Evolutionary conservation across 371 early-diverging fungal species (phyloP), one percentile per base, ranked within the genome.

Genomic region (Chytridium lagenaria): DNA sequence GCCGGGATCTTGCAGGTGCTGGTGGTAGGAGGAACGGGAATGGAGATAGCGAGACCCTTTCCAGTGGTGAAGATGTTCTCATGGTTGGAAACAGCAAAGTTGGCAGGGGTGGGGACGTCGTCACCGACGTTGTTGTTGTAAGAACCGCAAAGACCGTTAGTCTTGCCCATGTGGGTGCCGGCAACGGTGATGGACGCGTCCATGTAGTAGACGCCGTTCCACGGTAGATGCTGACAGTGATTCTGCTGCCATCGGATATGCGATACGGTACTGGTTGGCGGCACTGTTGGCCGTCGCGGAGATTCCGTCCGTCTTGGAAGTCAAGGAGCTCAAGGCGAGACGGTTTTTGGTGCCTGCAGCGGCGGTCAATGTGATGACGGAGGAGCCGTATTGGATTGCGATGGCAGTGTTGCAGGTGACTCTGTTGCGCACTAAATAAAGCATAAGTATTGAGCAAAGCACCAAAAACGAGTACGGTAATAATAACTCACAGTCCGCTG

Each of bases 401-500:
- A 55, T 23, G 10, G 10, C 16, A n/a, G 57, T 30, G 30, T 26
- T 55, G 57, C 57, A 55, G 0, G 71, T 39, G 15, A 64, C 51
- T 31, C 33, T 7, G 2, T 2, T 12, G 39, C 26, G 3, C 63
- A 30, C 57, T 57, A 23, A n/a, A n/a, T n/a, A n/a, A n/a, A n/a
- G n/a, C n/a, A n/a, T n/a, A n/a, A n/a, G 23, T 2, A 23, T n/a
- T n/a, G n/a, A 15, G 51, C 39, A 34, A 50, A 71, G 2, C 19
- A 19, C 7, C 7, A 19, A 44, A 12, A 7, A n/a, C 7, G 7
- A 44, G 44, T 44, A 44, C 19, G 19, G 19, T 19, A 19, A 19
- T 44, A 44, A n/a, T n/a, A n/a, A n/a, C 44, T 44, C 19, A 44
- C 44, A 66, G 51, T 50, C 55, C 52, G 22, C 67, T 72, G 72